phyloP scores from a whole-genome alignment of 2,329 filamentous ascomycete genomes.

The Ceratocystiopsis minuta region DNA sequence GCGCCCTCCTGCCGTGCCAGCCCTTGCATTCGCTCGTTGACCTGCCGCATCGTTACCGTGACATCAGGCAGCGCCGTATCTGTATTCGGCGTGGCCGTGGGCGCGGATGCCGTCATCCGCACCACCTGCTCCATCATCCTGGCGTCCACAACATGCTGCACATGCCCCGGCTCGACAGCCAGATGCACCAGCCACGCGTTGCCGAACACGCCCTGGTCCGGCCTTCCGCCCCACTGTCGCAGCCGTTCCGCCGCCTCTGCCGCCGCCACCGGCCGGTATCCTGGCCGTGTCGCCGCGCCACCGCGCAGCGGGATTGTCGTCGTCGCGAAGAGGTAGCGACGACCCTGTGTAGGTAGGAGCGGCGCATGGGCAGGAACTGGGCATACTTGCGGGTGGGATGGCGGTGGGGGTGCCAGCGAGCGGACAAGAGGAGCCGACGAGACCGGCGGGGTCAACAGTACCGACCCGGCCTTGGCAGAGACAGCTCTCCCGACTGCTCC shows the following conservation, averaged over 20 bases:
- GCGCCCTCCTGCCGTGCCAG: constrained; percentile 2
- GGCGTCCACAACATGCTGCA: constrained; percentile 3
- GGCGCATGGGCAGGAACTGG: not conserved
- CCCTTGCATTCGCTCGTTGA: constrained; percentile 5
- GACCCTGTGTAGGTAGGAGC: not conserved
- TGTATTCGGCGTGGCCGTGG: not conserved
- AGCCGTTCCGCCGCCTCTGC: constrained; percentile 4
- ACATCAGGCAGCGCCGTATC: not conserved
- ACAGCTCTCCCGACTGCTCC: no score
- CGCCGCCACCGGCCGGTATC: constrained; percentile 7
- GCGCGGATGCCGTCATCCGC: not conserved
- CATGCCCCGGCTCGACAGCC: constrained; percentile 6
- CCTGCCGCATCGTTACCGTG: constrained; percentile 1
- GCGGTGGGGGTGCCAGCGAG: no score
- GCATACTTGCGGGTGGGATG: no score
- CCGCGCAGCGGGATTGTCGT: constrained; percentile 7
- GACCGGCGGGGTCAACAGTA: no score
- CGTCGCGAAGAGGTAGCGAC: constrained; percentile 6
- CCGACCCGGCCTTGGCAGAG: no score
- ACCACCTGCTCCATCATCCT: constrained; percentile 4
- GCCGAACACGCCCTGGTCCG: constrained; percentile 8
- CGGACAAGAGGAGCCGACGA: not conserved
- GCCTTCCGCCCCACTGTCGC: constrained; percentile 7
- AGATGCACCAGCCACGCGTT: constrained; percentile 9
- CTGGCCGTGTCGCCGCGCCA: constrained; percentile 5